A percentile compares a stretch with the other conserved stretches of the same genome.
phyloP scores from a whole-genome alignment of 1,284 basidiomycete species.

The Ustilago esculenta region DNA sequence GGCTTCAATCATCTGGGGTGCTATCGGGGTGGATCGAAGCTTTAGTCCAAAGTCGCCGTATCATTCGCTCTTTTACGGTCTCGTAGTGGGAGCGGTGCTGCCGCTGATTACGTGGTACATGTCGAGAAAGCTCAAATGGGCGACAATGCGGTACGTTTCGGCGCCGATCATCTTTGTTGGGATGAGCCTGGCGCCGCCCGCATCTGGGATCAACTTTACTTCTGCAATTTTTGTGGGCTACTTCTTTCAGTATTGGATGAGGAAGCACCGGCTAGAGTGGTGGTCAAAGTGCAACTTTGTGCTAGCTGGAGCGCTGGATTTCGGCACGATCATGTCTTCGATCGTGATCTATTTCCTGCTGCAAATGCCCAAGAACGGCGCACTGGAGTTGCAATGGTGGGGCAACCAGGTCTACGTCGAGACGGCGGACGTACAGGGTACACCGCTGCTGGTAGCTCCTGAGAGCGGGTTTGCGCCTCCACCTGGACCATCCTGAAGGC shows the following conservation, averaged over 20 bases:
- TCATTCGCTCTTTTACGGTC: conserved; percentile 53
- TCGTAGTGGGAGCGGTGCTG: conserved; percentile 51
- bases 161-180: conserved; percentile 59
- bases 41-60: conserved; percentile 49
- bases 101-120: conserved; percentile 54
- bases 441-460: conserved; percentile 16
- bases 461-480: conserved; percentile 30
- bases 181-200: conserved; percentile 60
- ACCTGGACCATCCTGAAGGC: conserved; percentile 20
- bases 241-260: conserved; percentile 67
- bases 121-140: conserved; percentile 35
- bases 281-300: conserved; percentile 68
- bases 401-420: conserved; percentile 59
- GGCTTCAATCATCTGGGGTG: conserved; percentile 64
- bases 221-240: conserved; percentile 70
- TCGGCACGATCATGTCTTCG: conserved; percentile 65
- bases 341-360: conserved; percentile 43
- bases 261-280: conserved; percentile 61
- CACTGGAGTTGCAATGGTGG: conserved; percentile 51
- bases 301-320: conserved; percentile 66
- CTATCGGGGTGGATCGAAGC: conserved; percentile 68
- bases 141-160: conserved; percentile 32
- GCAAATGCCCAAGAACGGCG: conserved; percentile 38
- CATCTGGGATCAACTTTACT: conserved; percentile 63
- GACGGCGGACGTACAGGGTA: conserved; percentile 36